Conservation (phyloP, 2,329 filamentous ascomycete genomes). For the Blastomyces emzantsi region DNA sequence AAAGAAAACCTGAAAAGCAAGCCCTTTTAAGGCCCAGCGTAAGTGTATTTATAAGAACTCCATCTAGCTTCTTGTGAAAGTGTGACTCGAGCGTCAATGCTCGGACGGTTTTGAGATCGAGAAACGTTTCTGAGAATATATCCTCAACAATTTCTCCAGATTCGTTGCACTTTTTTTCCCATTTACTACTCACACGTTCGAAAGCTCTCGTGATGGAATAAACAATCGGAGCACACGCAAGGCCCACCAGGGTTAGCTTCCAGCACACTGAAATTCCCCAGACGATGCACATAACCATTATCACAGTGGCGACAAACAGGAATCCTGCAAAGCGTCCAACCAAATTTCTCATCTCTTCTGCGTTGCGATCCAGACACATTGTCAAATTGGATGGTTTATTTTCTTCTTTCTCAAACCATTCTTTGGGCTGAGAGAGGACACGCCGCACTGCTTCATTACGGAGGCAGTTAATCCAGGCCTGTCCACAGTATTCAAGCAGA, state of each 20-base stretch:
- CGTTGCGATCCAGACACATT: conserved; percentile 67
- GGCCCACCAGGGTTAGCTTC: conserved; percentile 69
- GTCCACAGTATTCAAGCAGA: conserved; percentile 60
- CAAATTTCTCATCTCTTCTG: conserved; percentile 79
- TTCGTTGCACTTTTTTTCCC: conserved; percentile 61
- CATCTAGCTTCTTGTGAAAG: conserved; percentile 56
- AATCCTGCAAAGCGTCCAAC: conserved; percentile 68
- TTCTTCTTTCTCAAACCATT: conserved; percentile 65
- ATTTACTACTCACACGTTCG: conserved; percentile 55
- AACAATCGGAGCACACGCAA: conserved; percentile 60
- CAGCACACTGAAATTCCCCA: conserved; percentile 71
- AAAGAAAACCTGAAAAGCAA: conserved; percentile 58
- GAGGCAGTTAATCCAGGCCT: conserved; percentile 67
- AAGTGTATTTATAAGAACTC: conserved; percentile 46
- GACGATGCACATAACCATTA: conserved; percentile 57
- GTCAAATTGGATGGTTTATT: conserved; percentile 57
- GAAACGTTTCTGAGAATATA: conserved; percentile 65
- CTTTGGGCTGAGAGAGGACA: conserved; percentile 64
- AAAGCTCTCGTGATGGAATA: conserved; percentile 58
- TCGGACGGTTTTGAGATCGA: conserved; percentile 69
- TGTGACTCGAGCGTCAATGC: conserved; percentile 63
- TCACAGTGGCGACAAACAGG: conserved; percentile 55
- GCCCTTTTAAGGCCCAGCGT: conserved; percentile 57
- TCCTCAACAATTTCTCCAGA: conserved; percentile 52
- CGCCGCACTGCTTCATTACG: conserved; percentile 58